Evolutionary conservation across 352 stramenopile species (phyloP).

Genomic region (Globisporangium iwayamae): DNA sequence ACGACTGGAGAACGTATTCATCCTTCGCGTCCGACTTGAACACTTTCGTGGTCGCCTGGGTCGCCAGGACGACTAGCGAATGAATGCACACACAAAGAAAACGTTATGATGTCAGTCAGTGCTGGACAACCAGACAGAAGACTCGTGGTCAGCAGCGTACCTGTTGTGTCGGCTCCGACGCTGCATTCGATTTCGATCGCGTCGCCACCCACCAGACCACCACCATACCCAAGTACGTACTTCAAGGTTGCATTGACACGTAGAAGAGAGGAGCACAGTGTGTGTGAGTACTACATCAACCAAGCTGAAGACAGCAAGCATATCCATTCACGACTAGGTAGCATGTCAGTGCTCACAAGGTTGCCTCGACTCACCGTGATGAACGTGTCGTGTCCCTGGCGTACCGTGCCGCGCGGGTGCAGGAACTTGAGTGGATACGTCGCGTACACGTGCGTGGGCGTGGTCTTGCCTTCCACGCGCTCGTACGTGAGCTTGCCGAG

Average conservation of each 20-base stretch:
- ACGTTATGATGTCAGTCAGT: background rate
- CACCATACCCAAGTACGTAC: conserved; percentile 84
- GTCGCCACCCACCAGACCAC: conserved; percentile 78
- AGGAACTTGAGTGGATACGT: conserved; percentile 88
- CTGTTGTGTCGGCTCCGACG: conserved; percentile 37
- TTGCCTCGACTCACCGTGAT: conserved; percentile 48
- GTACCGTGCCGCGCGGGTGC: conserved; percentile 59
- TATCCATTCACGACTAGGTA: background rate
- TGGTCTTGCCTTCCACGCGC: conserved; percentile 55
- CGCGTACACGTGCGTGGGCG: conserved; percentile 70
- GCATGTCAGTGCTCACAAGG: background rate
- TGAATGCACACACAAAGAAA: conserved; percentile 6
- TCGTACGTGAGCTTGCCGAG: conserved; percentile 65
- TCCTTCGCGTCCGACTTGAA: conserved; percentile 60
- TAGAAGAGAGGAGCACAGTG: background rate
- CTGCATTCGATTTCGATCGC: conserved; percentile 57
- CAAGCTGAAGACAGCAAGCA: background rate
- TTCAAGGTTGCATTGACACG: conserved; percentile 19
- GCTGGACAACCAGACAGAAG: too few species aligned
- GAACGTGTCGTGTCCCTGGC: conserved; percentile 62
- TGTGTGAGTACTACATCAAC: background rate
- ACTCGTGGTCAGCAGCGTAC: conserved; percentile 5
- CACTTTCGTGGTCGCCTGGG: conserved; percentile 86
- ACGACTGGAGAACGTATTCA: conserved; percentile 49
- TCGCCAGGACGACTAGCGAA: conserved; percentile 59